A percentile compares a stretch with the other conserved stretches of the same genome.
Conservation (phyloP, 106 monocot genomes). For the Alisma plantagoaquatica region DNA sequence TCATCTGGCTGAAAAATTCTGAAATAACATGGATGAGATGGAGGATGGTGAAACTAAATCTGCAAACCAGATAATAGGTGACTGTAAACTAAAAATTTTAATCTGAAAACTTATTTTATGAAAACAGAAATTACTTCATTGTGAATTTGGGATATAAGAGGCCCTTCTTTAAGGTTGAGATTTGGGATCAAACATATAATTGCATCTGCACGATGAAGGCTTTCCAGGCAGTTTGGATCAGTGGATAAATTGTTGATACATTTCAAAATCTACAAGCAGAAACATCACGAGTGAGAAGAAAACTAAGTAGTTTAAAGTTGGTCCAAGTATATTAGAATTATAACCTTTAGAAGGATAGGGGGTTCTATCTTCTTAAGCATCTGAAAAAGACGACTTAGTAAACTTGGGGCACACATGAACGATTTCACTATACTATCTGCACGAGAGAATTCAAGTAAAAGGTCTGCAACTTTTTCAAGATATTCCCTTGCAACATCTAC, state of each 20-base stretch:
- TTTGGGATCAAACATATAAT: conserved; percentile 77
- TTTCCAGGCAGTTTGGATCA: conserved; percentile 74
- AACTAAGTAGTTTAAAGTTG: conserved; percentile 2
- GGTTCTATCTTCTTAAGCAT: conserved; percentile 85
- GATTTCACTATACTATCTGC: conserved; percentile 54
- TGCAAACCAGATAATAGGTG: too few species aligned
- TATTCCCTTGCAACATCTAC: conserved; percentile 77
- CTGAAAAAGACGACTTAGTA: conserved; percentile 64
- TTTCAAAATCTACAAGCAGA: conserved; percentile 57
- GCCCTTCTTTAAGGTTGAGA: conserved; percentile 60
- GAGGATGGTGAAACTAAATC: too few species aligned
- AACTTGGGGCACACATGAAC: conserved; percentile 55
- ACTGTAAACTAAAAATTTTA: too few species aligned
- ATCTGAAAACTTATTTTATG: too few species aligned
- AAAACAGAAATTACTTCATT: conserved; percentile 53
- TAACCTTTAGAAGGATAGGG: conserved; percentile 66
- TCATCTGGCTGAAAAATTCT: too few species aligned
- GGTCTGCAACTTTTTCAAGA: conserved; percentile 79
- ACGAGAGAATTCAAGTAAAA: conserved; percentile 58
- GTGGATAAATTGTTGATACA: conserved; percentile 69
- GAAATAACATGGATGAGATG: too few species aligned
- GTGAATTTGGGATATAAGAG: conserved; percentile 58
- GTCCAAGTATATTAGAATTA: too few species aligned
- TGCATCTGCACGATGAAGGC: conserved; percentile 66
- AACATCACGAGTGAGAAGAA: too few species aligned